Conservation (phyloP, 2,329 filamentous ascomycete species). For the Ascocoryne sarcoides region DNA sequence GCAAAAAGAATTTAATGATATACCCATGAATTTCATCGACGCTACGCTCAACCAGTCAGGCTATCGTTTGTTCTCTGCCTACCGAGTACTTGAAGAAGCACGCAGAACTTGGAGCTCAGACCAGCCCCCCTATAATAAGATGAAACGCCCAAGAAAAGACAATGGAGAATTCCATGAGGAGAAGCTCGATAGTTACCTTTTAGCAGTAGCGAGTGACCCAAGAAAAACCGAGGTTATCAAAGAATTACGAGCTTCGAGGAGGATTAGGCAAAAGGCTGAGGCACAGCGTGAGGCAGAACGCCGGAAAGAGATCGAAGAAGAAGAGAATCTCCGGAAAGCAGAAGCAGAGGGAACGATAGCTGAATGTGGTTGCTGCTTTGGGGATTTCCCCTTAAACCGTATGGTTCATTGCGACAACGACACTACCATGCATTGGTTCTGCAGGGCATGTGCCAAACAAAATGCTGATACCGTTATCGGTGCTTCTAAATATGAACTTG, state of each 20-base stretch:
- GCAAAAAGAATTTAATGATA: slow-evolving; percentile 29
- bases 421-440: slow-evolving; percentile 47
- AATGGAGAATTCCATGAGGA: slow-evolving; percentile 9
- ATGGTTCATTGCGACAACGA: slow-evolving; percentile 56
- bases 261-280: slow-evolving; percentile 23
- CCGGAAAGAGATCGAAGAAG: slow-evolving; percentile 33
- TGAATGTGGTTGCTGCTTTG: slow-evolving; percentile 69
- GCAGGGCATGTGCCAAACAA: slow-evolving; percentile 52
- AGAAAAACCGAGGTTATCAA: slow-evolving; percentile 19
- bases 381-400: slow-evolving; percentile 55
- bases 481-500: slow-evolving; percentile 55
- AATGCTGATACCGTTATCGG: slow-evolving; percentile 64
- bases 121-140: slow-evolving; percentile 21
- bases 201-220: not conserved
- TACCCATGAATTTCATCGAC: slow-evolving; percentile 32
- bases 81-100: slow-evolving; percentile 29
- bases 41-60: slow-evolving; percentile 25
- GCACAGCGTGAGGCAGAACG: slow-evolving; percentile 32
- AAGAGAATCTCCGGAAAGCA: slow-evolving; percentile 35
- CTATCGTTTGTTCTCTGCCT: slow-evolving; percentile 26
- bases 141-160: slow-evolving; percentile 23
- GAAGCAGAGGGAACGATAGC: slow-evolving; percentile 42
- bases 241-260: slow-evolving; percentile 34
- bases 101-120: slow-evolving; percentile 24
- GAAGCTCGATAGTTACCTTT: slow-evolving; percentile 7